Evolutionary conservation across 768 basidiomycete species (phyloP).

Genomic region (Termitomyces sp.): DNA sequence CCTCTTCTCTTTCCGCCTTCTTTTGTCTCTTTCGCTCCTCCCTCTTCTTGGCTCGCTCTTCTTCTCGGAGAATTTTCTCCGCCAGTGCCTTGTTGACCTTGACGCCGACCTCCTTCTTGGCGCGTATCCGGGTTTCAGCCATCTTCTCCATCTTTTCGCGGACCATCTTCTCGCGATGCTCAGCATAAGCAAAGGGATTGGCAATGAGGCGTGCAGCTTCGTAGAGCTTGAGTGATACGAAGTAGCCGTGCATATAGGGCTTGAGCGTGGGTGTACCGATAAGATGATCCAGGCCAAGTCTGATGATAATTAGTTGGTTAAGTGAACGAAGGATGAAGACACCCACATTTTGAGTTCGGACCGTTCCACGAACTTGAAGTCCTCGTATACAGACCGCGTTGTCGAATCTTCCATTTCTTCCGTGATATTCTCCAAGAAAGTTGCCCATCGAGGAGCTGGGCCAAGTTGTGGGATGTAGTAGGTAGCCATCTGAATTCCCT

Average conservation of each 20-base stretch:
- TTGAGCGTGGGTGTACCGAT: conserved; percentile 93
- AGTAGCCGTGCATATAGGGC: conserved; percentile 99
- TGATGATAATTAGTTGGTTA: conserved; percentile 25
- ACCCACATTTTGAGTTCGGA: conserved; percentile 81
- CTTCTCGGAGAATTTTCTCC: conserved; percentile 71
- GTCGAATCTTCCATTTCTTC: conserved; percentile 96
- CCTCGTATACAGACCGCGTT: conserved; percentile 79
- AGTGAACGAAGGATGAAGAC: conserved; percentile 1
- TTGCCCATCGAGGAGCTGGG: conserved; percentile 94
- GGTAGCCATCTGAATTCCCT: conserved; percentile 92
- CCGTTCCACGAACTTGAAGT: conserved; percentile 95
- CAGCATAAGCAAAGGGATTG: conserved; percentile 94
- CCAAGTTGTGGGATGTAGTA: conserved; percentile 97
- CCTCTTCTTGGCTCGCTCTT: conserved; percentile 55
- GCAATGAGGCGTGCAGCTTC: conserved; percentile 93
- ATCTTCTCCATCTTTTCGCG: conserved; percentile 90
- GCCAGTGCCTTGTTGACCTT: conserved; percentile 83
- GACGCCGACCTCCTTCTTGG: conserved; percentile 66
- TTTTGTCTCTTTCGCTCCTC: conserved; percentile 51
- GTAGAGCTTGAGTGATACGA: conserved; percentile 93
- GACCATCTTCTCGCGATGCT: conserved; percentile 87
- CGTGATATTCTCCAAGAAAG: conserved; percentile 97
- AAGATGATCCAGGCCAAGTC: conserved; percentile 93
- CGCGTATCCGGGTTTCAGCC: conserved; percentile 88
- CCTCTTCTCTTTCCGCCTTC: conserved; percentile 36